Percentiles rank a stretch among this genome's conserved stretches.
Conservation (phyloP, 148 eudicot species). For the Fallopia convolvulus region DNA sequence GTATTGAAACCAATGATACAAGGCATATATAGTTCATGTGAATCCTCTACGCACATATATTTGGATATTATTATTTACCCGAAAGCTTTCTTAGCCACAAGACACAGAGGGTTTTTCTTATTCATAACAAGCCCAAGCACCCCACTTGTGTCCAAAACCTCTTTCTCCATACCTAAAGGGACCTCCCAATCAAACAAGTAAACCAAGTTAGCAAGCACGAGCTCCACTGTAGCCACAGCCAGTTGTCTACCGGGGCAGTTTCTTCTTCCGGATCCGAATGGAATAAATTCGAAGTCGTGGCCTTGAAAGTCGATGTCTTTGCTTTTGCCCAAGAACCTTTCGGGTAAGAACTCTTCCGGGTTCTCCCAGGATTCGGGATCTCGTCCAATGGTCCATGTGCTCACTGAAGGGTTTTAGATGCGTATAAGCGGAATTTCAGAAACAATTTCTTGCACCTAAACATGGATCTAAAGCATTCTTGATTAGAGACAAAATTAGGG, state of each 20-base stretch:
- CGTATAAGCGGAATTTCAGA: too few relatives aligned
- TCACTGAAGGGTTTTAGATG: too few relatives aligned
- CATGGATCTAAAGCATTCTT: too few relatives aligned
- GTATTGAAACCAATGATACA: too few relatives aligned
- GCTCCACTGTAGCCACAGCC: slow-evolving; percentile 26
- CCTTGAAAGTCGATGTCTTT: slow-evolving; percentile 18
- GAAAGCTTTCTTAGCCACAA: neutral
- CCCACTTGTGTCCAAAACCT: slow-evolving; percentile 26
- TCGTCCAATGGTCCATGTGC: too few relatives aligned
- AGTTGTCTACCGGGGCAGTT: slow-evolving; percentile 30
- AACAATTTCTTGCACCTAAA: too few relatives aligned
- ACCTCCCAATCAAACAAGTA: slow-evolving; percentile 36
- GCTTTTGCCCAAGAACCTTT: slow-evolving; percentile 25
- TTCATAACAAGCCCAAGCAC: slow-evolving; percentile 26
- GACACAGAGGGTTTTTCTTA: slow-evolving; percentile 27
- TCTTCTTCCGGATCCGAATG: slow-evolving; percentile 41
- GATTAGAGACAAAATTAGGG: too few relatives aligned
- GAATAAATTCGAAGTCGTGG: slow-evolving; percentile 23
- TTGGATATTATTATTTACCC: neutral
- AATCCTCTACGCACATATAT: too few relatives aligned
- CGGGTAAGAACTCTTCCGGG: slow-evolving; percentile 24
- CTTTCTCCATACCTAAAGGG: slow-evolving; percentile 23
- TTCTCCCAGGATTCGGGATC: slow-evolving; percentile 26
- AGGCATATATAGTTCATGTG: too few relatives aligned
- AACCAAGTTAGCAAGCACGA: slow-evolving; percentile 30